These are phyloP conservation scores for Skeletonema tropicum DNA, from an alignment of 108 stramenopile genomes.

Conservation along the genomic window DNA sequence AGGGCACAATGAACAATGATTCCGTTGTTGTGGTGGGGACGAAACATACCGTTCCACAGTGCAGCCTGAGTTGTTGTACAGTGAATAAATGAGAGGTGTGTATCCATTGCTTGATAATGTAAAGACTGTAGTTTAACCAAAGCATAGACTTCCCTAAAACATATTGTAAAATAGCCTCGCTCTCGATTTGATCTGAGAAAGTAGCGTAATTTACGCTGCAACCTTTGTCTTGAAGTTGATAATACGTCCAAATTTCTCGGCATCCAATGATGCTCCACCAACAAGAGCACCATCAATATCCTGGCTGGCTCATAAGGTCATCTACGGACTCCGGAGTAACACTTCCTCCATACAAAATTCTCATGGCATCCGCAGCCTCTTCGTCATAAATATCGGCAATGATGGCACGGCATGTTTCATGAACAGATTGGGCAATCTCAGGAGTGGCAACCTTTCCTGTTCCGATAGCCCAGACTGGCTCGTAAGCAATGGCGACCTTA, in stretches of 20 bases:
- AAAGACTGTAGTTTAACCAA: too few species aligned
- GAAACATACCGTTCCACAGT: too few species aligned
- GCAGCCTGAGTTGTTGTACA: neutral
- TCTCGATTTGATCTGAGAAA: too few species aligned
- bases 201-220: constrained; percentile 7
- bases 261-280: constrained; percentile 93
- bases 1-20: too few species aligned
- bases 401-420: constrained; percentile 81
- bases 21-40: too few species aligned
- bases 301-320: constrained; percentile 88
- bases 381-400: constrained; percentile 81
- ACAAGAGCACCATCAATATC: constrained; percentile 98
- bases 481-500: constrained; percentile 94
- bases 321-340: constrained; percentile 94
- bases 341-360: constrained; percentile 94
- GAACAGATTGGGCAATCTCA: constrained; percentile 84
- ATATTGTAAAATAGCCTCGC: too few species aligned
- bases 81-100: neutral
- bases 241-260: constrained; percentile 90
- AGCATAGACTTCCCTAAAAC: too few species aligned
- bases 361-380: constrained; percentile 71
- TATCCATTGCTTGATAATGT: neutral
- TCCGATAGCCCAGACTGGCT: constrained; percentile 94
- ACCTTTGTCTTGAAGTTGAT: constrained; percentile 72
- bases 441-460: constrained; percentile 80